phyloP scores from a whole-genome alignment of 2,329 filamentous ascomycete species.

The Hymenoscyphus scutula region DNA sequence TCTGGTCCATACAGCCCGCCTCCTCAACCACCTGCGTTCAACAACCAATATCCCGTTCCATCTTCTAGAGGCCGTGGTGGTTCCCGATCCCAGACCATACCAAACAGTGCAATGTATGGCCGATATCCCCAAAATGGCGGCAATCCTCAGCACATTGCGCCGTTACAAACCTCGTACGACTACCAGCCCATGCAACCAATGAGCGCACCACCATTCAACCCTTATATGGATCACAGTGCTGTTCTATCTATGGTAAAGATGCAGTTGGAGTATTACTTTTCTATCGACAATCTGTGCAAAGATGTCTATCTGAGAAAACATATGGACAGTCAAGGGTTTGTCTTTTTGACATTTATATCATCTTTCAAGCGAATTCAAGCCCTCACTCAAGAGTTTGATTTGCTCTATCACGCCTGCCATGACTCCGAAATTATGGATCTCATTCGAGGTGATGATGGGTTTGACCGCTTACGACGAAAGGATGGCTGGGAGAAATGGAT shows the following conservation, averaged over 20 bases:
- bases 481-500: slow-evolving; percentile 81
- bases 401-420: slow-evolving; percentile 73
- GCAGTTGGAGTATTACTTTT: slow-evolving; percentile 91
- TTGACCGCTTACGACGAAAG: slow-evolving; percentile 73
- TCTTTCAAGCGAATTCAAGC: slow-evolving; percentile 82
- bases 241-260: slow-evolving; percentile 42
- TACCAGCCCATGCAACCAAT: slow-evolving; percentile 55
- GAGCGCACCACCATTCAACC: slow-evolving; percentile 56
- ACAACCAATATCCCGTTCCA: slow-evolving; percentile 33
- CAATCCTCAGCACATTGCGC: slow-evolving; percentile 39
- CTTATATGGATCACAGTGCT: slow-evolving; percentile 56
- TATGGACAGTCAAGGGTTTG: slow-evolving; percentile 95
- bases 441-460: slow-evolving; percentile 69
- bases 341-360: slow-evolving; percentile 74
- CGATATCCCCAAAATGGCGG: slow-evolving; percentile 39
- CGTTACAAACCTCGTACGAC: slow-evolving; percentile 52
- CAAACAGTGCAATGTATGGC: slow-evolving; percentile 51
- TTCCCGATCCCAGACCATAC: slow-evolving; percentile 61
- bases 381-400: slow-evolving; percentile 67
- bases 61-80: slow-evolving; percentile 46
- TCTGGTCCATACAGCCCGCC: slow-evolving; percentile 38
- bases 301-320: slow-evolving; percentile 83
- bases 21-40: slow-evolving; percentile 38
- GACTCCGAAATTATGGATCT: slow-evolving; percentile 73
- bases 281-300: slow-evolving; percentile 90